A percentile compares a stretch with the other conserved stretches of the same genome.
Evolutionary conservation across 306 rosid genomes (phyloP).

Genomic region (Dalbergia oliveri): DNA sequence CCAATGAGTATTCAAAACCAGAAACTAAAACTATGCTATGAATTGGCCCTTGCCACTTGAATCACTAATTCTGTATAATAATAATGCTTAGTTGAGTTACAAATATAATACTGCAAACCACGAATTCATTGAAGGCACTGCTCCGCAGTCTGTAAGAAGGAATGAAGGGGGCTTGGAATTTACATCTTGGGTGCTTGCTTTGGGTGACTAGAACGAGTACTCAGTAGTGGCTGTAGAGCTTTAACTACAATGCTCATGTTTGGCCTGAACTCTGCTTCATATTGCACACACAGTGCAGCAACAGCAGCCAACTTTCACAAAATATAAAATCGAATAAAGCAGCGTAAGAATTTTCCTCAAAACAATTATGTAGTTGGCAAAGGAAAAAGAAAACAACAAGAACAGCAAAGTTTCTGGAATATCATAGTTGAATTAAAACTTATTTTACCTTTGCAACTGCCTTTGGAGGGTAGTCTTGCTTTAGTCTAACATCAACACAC

Average conservation of each 20-base stretch:
- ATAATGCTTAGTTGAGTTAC: slow-evolving; percentile 29
- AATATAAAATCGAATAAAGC: slow-evolving; percentile 14
- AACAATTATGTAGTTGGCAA: slow-evolving; percentile 5
- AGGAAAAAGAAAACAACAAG: background rate
- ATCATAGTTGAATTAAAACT: slow-evolving; percentile 2
- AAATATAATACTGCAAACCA: slow-evolving; percentile 33
- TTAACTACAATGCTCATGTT: slow-evolving; percentile 82
- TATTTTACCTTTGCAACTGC: slow-evolving; percentile 81
- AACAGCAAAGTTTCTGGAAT: background rate
- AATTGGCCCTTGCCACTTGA: slow-evolving; percentile 27
- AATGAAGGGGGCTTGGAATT: slow-evolving; percentile 42
- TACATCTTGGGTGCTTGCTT: slow-evolving; percentile 51
- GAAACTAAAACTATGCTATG: slow-evolving; percentile 16
- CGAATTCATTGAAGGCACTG: slow-evolving; percentile 15
- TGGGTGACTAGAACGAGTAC: slow-evolving; percentile 60
- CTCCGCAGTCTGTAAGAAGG: slow-evolving; percentile 39
- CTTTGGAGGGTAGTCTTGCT: slow-evolving; percentile 77
- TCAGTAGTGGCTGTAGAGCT: slow-evolving; percentile 73
- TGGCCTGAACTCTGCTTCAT: slow-evolving; percentile 83
- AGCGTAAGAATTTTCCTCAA: slow-evolving; percentile 9
- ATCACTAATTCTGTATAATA: slow-evolving; percentile 24
- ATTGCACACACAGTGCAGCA: slow-evolving; percentile 83
- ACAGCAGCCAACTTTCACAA: slow-evolving; percentile 76
- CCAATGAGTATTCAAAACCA: slow-evolving; percentile 36
- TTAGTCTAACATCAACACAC: slow-evolving; percentile 76